These are phyloP conservation scores for Eremothecium coryli DNA, from an alignment of 1,139 yeast genomes.

Conservation along the genomic window DNA sequence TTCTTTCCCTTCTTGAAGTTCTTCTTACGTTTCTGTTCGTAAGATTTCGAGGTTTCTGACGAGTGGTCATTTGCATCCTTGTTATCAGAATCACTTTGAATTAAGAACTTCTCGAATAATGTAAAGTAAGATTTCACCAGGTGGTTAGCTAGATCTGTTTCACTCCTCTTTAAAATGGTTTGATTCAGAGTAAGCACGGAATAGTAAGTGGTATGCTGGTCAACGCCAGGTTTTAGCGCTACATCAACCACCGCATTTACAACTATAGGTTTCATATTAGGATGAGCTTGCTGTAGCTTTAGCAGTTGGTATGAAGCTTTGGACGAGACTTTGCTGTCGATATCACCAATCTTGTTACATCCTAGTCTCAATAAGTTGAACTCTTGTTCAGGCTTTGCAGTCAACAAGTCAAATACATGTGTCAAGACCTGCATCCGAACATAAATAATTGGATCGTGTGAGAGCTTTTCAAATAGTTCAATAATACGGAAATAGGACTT, in stretches of 20 bases:
- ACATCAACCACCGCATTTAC: conserved; percentile 74
- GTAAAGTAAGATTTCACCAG: conserved; percentile 80
- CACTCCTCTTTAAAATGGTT: conserved; percentile 74
- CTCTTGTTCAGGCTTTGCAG: conserved; percentile 93
- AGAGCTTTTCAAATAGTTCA: conserved; percentile 48
- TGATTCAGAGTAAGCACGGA: conserved; percentile 84
- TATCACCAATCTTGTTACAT: conserved; percentile 89
- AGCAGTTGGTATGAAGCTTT: conserved; percentile 76
- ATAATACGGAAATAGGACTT: conserved; percentile 65
- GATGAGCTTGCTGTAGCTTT: conserved; percentile 83
- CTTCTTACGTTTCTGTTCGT: conserved; percentile 44
- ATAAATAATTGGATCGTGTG: conserved; percentile 88
- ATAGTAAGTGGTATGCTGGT: conserved; percentile 82
- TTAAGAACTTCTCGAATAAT: conserved; percentile 71
- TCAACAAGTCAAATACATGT: conserved; percentile 71
- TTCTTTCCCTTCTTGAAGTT: conserved; percentile 53
- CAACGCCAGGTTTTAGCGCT: conserved; percentile 65
- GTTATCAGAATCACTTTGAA: conserved; percentile 51
- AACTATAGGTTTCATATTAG: conserved; percentile 84
- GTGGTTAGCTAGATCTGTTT: conserved; percentile 68
- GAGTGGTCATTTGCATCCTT: conserved; percentile 25
- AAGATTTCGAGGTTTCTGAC: conserved; percentile 31
- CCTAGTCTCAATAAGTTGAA: conserved; percentile 81
- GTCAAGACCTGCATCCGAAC: conserved; percentile 71
- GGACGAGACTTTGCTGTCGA: conserved; percentile 82